These are phyloP conservation scores for Trapa bicornis DNA, from an alignment of 345 rosid species.

Conservation along the genomic window DNA sequence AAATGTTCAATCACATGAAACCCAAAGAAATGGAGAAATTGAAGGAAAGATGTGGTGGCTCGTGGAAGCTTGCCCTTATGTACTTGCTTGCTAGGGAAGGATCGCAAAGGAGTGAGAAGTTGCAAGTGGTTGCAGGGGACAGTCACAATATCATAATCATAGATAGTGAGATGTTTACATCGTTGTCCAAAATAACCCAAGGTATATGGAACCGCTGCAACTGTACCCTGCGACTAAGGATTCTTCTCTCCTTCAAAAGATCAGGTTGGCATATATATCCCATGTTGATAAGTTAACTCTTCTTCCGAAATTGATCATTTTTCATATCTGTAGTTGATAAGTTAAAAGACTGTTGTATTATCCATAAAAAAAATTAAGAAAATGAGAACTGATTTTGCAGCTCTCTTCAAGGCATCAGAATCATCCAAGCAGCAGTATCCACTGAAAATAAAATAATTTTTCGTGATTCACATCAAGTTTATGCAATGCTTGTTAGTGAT, in stretches of 20 bases:
- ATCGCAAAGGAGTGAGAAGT: constrained; percentile 80
- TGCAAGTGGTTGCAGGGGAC: constrained; percentile 86
- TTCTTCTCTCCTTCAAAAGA: constrained; percentile 59
- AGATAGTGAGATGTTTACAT: constrained; percentile 51
- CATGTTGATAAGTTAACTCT: background rate
- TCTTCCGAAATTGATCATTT: background rate
- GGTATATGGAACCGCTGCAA: constrained; percentile 50
- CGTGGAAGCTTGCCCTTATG: constrained; percentile 83
- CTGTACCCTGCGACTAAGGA: constrained; percentile 57
- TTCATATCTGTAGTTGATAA: constrained; percentile 12
- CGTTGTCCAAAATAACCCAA: constrained; percentile 65
- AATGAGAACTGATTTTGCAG: constrained; percentile 41
- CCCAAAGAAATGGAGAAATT: constrained; percentile 47
- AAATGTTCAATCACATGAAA: constrained; percentile 61
- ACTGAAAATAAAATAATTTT: constrained; percentile 80
- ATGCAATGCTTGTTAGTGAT: constrained; percentile 80
- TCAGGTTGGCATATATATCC: constrained; percentile 50
- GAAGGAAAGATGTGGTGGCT: constrained; percentile 75
- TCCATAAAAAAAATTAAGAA: too few species aligned
- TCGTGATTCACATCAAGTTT: constrained; percentile 78
- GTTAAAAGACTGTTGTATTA: too few species aligned
- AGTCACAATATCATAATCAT: constrained; percentile 85
- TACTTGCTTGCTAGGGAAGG: constrained; percentile 73
- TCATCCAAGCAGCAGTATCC: constrained; percentile 80
- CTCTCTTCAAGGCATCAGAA: constrained; percentile 75